Evolutionary conservation across 352 stramenopile species (phyloP).

Genomic region (Phytophthora hibernalis): DNA sequence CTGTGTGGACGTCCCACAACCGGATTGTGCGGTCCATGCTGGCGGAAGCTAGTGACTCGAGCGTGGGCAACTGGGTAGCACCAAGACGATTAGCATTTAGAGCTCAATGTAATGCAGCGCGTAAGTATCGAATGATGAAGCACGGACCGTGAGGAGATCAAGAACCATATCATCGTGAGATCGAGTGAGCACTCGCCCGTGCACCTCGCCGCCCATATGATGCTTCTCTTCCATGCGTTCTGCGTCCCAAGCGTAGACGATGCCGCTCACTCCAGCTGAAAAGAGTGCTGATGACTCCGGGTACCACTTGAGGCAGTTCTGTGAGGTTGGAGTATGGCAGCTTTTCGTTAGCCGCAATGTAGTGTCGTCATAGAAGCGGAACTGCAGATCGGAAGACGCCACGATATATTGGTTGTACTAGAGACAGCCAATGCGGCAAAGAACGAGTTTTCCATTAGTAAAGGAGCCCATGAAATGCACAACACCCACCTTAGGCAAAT

Average conservation of each 20-base stretch:
- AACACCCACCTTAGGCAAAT: constrained; percentile 59
- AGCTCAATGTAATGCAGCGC: not conserved
- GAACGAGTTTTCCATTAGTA: not conserved
- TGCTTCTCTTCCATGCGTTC: constrained; percentile 87
- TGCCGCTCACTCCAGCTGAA: constrained; percentile 81
- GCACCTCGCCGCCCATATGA: constrained; percentile 76
- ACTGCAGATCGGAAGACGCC: constrained; percentile 78
- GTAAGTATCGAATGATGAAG: constrained; percentile 5
- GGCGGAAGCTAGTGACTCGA: constrained; percentile 84
- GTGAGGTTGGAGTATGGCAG: constrained; percentile 82
- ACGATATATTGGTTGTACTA: constrained; percentile 82
- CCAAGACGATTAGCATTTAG: constrained; percentile 1
- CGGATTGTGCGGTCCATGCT: constrained; percentile 91
- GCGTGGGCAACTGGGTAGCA: constrained; percentile 58
- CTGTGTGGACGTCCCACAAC: constrained; percentile 90
- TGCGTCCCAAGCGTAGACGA: constrained; percentile 88
- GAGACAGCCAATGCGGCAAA: not conserved
- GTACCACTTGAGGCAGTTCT: constrained; percentile 88
- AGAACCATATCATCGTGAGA: constrained; percentile 91
- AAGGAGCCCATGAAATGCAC: not conserved
- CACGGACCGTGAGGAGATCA: constrained; percentile 72
- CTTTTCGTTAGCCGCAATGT: constrained; percentile 75
- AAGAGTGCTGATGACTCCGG: constrained; percentile 73
- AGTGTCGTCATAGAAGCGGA: constrained; percentile 87
- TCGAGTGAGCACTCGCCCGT: constrained; percentile 62